These are phyloP conservation scores for Zymoseptoria brevis DNA, from an alignment of 2,329 filamentous ascomycete genomes.

Conservation along the genomic window DNA sequence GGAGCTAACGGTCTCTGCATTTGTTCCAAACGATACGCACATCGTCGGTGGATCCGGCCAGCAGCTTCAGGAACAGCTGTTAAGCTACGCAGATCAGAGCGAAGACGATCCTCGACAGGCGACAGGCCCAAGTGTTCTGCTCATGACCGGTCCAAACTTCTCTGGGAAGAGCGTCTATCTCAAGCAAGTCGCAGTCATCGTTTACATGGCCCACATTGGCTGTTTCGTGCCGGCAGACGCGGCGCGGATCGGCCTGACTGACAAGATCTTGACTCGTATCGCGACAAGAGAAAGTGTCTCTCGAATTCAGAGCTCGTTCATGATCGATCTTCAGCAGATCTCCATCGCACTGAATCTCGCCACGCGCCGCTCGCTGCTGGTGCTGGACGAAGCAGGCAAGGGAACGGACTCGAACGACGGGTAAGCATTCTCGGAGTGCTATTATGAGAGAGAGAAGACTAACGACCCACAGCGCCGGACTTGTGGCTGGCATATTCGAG, in stretches of 20 bases:
- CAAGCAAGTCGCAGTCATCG: conserved; percentile 83
- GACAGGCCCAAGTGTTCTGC: conserved; percentile 56
- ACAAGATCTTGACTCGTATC: conserved; percentile 84
- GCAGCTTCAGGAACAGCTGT: not conserved
- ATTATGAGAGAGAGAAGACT: not conserved
- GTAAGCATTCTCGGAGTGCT: not conserved
- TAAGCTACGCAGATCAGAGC: not conserved
- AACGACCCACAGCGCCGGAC: conserved; percentile 42
- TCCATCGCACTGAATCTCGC: conserved; percentile 66
- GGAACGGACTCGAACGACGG: conserved; percentile 56
- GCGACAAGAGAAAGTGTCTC: conserved; percentile 64
- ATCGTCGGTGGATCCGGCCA: conserved; percentile 52
- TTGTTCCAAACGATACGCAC: conserved; percentile 74
- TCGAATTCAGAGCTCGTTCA: conserved; percentile 57
- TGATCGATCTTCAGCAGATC: conserved; percentile 82
- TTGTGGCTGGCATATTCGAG: conserved; percentile 55
- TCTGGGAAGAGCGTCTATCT: conserved; percentile 95
- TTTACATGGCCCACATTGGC: conserved; percentile 87
- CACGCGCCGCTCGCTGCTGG: conserved; percentile 66
- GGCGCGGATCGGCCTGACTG: conserved; percentile 76
- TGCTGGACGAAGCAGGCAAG: conserved; percentile 90
- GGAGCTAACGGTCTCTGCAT: conserved; percentile 71
- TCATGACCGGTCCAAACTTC: conserved; percentile 90
- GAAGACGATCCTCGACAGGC: not conserved
- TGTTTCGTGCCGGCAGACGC: conserved; percentile 78